phyloP scores from a whole-genome alignment of 2,329 filamentous ascomycete genomes.

The Phyllosticta capitalensis region DNA sequence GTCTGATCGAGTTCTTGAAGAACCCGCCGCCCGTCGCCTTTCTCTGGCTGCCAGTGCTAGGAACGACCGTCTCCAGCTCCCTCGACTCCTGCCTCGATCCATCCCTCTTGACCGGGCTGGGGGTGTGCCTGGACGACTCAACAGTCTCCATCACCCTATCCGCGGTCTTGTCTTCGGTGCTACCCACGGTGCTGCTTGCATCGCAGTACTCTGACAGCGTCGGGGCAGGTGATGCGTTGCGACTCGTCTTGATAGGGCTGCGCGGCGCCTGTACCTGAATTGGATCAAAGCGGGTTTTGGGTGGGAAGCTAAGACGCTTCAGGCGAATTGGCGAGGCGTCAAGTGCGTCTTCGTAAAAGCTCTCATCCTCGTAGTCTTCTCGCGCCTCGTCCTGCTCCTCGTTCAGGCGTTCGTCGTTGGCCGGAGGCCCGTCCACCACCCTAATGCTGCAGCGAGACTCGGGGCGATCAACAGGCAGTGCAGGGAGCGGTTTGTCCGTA shows the following conservation, averaged over 20 bases:
- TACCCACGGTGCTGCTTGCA: background rate
- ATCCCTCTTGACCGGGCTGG: constrained; percentile 19
- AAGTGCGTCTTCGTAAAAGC: background rate
- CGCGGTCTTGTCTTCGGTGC: background rate
- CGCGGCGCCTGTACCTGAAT: background rate
- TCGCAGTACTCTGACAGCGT: background rate
- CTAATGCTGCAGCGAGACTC: background rate
- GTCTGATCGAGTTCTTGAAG: background rate
- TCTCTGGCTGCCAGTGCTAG: background rate
- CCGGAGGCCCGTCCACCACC: background rate
- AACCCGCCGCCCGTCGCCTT: background rate
- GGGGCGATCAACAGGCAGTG: background rate
- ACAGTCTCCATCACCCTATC: background rate
- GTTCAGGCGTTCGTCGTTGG: background rate
- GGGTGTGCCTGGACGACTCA: constrained; percentile 20
- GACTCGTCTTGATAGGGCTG: background rate
- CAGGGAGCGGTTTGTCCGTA: background rate
- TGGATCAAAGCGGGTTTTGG: background rate
- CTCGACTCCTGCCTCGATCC: background rate
- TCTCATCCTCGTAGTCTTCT: background rate
- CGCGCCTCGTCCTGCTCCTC: background rate
- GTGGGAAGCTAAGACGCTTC: background rate
- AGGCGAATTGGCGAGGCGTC: background rate
- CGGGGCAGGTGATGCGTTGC: background rate
- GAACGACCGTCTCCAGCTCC: constrained; percentile 1